Conservation (phyloP, 768 basidiomycete species). For the Strobilomyces dryophilus region DNA sequence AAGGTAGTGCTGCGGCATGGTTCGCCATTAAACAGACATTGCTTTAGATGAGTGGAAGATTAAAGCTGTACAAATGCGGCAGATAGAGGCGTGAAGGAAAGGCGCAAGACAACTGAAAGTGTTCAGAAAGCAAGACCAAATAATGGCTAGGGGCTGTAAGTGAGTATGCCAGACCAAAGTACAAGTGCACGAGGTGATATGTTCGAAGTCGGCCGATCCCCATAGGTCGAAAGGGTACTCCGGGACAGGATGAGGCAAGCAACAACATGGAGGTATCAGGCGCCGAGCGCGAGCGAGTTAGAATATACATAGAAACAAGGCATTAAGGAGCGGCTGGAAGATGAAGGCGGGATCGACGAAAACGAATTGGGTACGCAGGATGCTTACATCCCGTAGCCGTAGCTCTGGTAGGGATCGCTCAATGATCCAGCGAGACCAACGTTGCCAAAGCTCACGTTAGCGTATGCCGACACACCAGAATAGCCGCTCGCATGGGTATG, state of each 20-base stretch:
- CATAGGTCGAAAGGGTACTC: slow-evolving; percentile 32
- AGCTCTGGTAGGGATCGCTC: slow-evolving; percentile 75
- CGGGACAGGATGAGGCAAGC: slow-evolving; percentile 37
- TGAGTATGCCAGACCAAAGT: slow-evolving; percentile 64
- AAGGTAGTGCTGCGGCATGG: slow-evolving; percentile 34
- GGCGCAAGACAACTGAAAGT: slow-evolving; percentile 21
- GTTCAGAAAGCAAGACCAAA: slow-evolving; percentile 35
- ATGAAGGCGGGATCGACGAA: slow-evolving; percentile 8
- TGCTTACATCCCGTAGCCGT: slow-evolving; percentile 77
- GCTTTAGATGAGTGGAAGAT: slow-evolving; percentile 38
- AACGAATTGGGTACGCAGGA: slow-evolving; percentile 23
- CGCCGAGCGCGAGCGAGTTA: slow-evolving; percentile 31
- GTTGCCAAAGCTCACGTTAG: slow-evolving; percentile 51
- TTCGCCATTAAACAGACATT: slow-evolving; percentile 39
- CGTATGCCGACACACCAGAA: slow-evolving; percentile 48
- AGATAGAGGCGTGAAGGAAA: slow-evolving; percentile 33
- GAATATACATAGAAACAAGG: slow-evolving; percentile 37
- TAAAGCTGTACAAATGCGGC: slow-evolving; percentile 43
- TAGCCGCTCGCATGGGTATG: slow-evolving; percentile 54
- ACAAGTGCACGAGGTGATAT: slow-evolving; percentile 61
- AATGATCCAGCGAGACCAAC: slow-evolving; percentile 49
- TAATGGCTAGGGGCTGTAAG: slow-evolving; percentile 34
- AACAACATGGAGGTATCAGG: slow-evolving; percentile 32
- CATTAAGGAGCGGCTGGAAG: slow-evolving; percentile 28
- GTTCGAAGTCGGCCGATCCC: slow-evolving; percentile 37